Evolutionary conservation across 1,284 basidiomycete species (phyloP), one percentile per base, ranked within the genome.

Genomic region (Pterulicium gracile): DNA sequence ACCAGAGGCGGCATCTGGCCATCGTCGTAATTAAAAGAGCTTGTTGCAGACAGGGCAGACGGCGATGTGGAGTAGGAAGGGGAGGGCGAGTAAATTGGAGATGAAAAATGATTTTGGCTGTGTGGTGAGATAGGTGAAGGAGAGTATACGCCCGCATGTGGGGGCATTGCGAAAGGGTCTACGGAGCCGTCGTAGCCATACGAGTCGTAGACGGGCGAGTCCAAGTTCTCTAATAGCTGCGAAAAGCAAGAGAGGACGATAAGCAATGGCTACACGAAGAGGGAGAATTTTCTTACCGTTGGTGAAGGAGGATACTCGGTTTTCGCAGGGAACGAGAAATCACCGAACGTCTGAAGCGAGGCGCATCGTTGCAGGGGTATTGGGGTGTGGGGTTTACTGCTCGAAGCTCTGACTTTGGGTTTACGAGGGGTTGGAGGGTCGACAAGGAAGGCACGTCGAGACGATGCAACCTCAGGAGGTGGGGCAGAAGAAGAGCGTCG

Each of bases 401-500:
- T 52, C 21, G 58, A 64, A 42, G 58, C 60, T 0, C 52, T 52
- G 18, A 61, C 55, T 5, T 19, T 17, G 2, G 27, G 3, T 24
- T 3, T 14, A 24, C 23, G 23, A 60, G 46, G 22, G 10, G 23
- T 22, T 45, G 51, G 13, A 44, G 51, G 47, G 44, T 20, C 3
- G 48, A 42, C 24, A 27, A 45, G 42, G 49, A 20, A 35, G 7
- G 1, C 20, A 46, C 40, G 34, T 36, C 12, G 36, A 39, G 7
- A 51, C n/a, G 36, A 18, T 13, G 36, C 36, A n/a, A n/a, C n/a
- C 5, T 39, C 36, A 15, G 36, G 36, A 27, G 0, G 51, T 45
- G 69, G 70, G 15, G 72, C 74, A 43, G 68, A 72, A 17, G 70
- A 39, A 39, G 36, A 72, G 32, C 73, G 70, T 41, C 65, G 65